phyloP scores from a whole-genome alignment of 345 rosid genomes.

The Brassica incana region DNA sequence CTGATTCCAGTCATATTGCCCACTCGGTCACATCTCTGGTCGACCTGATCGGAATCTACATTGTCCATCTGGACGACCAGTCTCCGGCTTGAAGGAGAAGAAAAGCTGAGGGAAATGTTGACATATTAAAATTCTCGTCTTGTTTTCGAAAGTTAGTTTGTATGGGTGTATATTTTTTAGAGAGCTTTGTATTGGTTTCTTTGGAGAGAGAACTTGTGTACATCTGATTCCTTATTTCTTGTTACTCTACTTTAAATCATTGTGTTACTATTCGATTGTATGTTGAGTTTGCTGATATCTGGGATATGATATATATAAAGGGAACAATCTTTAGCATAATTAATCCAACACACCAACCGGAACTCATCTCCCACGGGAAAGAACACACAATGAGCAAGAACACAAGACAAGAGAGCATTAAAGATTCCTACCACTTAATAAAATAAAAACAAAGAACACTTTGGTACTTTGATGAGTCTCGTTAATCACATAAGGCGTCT shows the following conservation, averaged over 20 bases:
- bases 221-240: constrained; percentile 34
- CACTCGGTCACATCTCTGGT: not conserved
- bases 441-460: not conserved
- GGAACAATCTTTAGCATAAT: not conserved
- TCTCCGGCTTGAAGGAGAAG: constrained; percentile 6
- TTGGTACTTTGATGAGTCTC: not conserved
- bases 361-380: not conserved
- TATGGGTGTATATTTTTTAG: constrained; percentile 31
- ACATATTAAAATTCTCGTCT: constrained; percentile 30
- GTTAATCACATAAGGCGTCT: constrained; percentile 40
- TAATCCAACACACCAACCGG: not conserved
- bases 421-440: not conserved
- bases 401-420: not conserved
- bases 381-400: not conserved
- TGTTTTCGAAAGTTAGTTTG: constrained; percentile 20
- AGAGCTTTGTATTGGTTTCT: constrained; percentile 25
- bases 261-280: constrained; percentile 31
- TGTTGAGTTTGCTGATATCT: constrained; percentile 5
- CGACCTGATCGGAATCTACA: not conserved
- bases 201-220: constrained; percentile 13
- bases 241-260: constrained; percentile 2
- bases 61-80: not conserved
- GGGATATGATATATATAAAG: not conserved
- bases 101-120: constrained; percentile 22
- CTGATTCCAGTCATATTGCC: not conserved